Percentiles rank a stretch among this genome's conserved stretches.
These are phyloP conservation scores for Tricholoma terreum DNA, from an alignment of 768 basidiomycete species.

Conservation along the genomic window DNA sequence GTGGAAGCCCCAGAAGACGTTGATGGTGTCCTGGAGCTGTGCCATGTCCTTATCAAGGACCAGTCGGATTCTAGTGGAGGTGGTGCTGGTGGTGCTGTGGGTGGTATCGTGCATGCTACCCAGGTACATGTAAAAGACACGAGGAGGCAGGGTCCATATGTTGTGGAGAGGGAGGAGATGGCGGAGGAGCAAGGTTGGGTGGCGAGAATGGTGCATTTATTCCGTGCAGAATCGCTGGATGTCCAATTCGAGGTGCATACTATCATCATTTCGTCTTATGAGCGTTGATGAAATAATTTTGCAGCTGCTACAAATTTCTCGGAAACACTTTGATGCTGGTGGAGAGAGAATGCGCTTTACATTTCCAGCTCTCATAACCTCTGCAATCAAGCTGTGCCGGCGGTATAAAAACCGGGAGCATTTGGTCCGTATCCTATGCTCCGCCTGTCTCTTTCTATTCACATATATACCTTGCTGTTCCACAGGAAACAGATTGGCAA, in stretches of 20 bases:
- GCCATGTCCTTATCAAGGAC: constrained; percentile 89
- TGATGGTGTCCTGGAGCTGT: constrained; percentile 87
- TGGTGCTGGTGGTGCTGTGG: constrained; percentile 9
- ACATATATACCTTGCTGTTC: constrained; percentile 3
- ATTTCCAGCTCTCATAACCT: constrained; percentile 93
- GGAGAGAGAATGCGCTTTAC: constrained; percentile 96
- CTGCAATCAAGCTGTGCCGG: constrained; percentile 88
- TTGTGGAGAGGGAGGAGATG: constrained; percentile 80
- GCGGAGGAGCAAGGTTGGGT: constrained; percentile 99
- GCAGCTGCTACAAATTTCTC: constrained; percentile 87
- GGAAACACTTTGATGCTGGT: constrained; percentile 85
- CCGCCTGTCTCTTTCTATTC: background rate
- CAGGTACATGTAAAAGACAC: constrained; percentile 39
- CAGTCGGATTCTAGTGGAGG: constrained; percentile 53
- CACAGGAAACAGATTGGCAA: constrained; percentile 83
- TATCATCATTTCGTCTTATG: constrained; percentile 29
- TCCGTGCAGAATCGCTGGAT: constrained; percentile 81
- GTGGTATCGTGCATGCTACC: constrained; percentile 25
- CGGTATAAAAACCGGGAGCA: constrained; percentile 85
- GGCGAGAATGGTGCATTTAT: constrained; percentile 95
- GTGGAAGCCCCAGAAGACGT: constrained; percentile 95
- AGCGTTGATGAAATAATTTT: background rate
- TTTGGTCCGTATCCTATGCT: constrained; percentile 39
- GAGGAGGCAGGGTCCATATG: constrained; percentile 57
- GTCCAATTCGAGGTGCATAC: constrained; percentile 75